These are phyloP conservation scores for Echium plantagineum DNA, from an alignment of 257 asterid species.

Conservation along the genomic window DNA sequence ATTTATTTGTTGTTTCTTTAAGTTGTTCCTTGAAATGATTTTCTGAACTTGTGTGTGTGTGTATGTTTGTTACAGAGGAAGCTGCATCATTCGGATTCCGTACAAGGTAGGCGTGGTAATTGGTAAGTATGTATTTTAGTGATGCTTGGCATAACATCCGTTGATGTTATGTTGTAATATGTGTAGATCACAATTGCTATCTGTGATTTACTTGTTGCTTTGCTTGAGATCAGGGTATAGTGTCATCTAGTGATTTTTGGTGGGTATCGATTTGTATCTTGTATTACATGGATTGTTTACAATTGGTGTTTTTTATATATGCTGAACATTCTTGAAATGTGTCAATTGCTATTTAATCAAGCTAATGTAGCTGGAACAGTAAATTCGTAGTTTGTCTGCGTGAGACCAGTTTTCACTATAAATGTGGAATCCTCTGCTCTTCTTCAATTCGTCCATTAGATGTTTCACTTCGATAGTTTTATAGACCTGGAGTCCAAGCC, in stretches of 20 bases:
- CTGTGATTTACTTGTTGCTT: constrained; percentile 3
- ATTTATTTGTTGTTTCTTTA: neutral
- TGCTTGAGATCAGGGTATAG: neutral
- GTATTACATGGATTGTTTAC: neutral
- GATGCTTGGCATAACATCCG: constrained; percentile 6
- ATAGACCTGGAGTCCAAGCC: neutral
- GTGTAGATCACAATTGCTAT: constrained; percentile 10
- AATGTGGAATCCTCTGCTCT: neutral
- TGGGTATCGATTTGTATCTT: neutral
- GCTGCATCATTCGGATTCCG: neutral
- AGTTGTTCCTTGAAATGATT: constrained; percentile 4
- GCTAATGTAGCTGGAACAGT: too few relatives aligned
- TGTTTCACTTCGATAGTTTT: neutral
- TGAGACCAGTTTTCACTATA: neutral
- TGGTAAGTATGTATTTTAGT: constrained; percentile 6
- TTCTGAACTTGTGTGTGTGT: constrained; percentile 4
- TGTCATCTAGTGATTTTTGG: constrained; percentile 8
- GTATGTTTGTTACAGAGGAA: neutral
- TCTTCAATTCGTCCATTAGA: too few relatives aligned
- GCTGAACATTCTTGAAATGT: neutral
- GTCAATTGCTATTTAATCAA: too few relatives aligned
- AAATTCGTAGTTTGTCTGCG: too few relatives aligned
- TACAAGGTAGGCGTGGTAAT: constrained; percentile 7
- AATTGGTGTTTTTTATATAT: neutral
- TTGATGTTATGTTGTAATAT: constrained; percentile 8